Evolutionary conservation across 148 eudicot species (phyloP).

Genomic region (Chenopodium quinoa): DNA sequence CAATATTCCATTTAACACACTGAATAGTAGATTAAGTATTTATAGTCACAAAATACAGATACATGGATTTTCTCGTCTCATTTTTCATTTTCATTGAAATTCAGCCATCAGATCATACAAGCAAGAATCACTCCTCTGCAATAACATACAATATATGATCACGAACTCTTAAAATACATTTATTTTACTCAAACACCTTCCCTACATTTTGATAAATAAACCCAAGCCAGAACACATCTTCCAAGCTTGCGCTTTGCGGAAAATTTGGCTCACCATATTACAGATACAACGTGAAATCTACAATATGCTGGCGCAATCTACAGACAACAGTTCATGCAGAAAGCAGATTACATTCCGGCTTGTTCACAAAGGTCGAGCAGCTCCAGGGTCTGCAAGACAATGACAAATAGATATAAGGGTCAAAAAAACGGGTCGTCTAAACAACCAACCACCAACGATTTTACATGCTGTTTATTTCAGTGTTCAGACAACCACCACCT

Average conservation of each 20-base stretch:
- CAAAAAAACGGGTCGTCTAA: neutral
- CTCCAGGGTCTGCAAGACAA: slow-evolving; percentile 70
- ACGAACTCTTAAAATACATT: slow-evolving; percentile 22
- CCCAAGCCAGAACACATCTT: slow-evolving; percentile 46
- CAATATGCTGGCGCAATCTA: slow-evolving; percentile 33
- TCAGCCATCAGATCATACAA: slow-evolving; percentile 14
- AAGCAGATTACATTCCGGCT: slow-evolving; percentile 47
- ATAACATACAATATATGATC: slow-evolving; percentile 3
- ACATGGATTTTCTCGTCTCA: slow-evolving; percentile 9
- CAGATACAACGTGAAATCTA: slow-evolving; percentile 25
- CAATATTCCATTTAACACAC: slow-evolving; percentile 9
- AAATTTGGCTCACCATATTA: slow-evolving; percentile 43
- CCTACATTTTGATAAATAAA: slow-evolving; percentile 27
- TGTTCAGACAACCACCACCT: neutral
- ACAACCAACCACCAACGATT: neutral
- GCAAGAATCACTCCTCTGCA: slow-evolving; percentile 19
- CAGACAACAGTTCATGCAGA: slow-evolving; percentile 32
- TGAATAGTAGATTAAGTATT: slow-evolving; percentile 11
- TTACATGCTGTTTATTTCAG: neutral
- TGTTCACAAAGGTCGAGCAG: slow-evolving; percentile 98
- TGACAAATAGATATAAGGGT: neutral
- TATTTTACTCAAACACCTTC: slow-evolving; percentile 37
- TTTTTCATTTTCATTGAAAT: neutral
- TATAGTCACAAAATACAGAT: slow-evolving; percentile 22
- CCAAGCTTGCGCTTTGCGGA: slow-evolving; percentile 68